Percentiles rank a stretch among this genome's conserved stretches.
Conservation (phyloP, 1,139 yeast genomes). For the Yamadazyma conglobata region DNA sequence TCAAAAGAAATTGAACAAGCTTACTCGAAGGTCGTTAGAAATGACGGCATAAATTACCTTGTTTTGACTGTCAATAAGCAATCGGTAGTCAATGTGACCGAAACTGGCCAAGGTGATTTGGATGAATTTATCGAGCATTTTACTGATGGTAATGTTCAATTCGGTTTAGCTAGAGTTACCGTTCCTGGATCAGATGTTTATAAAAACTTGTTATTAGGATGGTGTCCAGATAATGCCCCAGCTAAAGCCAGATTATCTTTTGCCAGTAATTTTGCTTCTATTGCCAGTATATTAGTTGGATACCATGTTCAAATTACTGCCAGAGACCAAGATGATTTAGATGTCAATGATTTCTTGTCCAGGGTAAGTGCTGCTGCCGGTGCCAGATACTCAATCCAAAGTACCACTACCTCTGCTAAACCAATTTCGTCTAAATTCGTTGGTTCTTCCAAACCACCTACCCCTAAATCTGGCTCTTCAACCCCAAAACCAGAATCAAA, state of each 20-base stretch:
- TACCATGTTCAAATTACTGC: constrained; percentile 97
- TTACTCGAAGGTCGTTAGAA: constrained; percentile 61
- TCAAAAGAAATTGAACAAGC: constrained; percentile 59
- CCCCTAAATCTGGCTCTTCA: constrained; percentile 6
- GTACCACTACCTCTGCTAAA: constrained; percentile 15
- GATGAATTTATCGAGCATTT: constrained; percentile 78
- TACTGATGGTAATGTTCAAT: constrained; percentile 86
- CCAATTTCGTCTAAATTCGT: too few relatives aligned
- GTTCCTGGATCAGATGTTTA: constrained; percentile 88
- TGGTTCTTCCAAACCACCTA: constrained; percentile 19
- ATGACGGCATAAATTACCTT: constrained; percentile 53
- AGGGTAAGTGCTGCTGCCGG: constrained; percentile 92
- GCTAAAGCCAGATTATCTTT: constrained; percentile 69
- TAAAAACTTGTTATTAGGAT: constrained; percentile 82
- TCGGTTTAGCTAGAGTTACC: constrained; percentile 81
- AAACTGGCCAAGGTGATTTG: constrained; percentile 61
- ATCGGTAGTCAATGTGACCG: constrained; percentile 56
- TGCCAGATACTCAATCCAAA: constrained; percentile 80
- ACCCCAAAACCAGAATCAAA: constrained; percentile 14
- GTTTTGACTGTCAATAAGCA: constrained; percentile 60
- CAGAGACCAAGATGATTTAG: constrained; percentile 87
- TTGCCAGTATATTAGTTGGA: constrained; percentile 66
- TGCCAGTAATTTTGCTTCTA: constrained; percentile 73
- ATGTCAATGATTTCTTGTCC: constrained; percentile 68
- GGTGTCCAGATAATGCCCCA: constrained; percentile 91